Evolutionary conservation across 345 rosid species (phyloP), one percentile per base, ranked within the genome.

Genomic region (Gossypium herbaceum): DNA sequence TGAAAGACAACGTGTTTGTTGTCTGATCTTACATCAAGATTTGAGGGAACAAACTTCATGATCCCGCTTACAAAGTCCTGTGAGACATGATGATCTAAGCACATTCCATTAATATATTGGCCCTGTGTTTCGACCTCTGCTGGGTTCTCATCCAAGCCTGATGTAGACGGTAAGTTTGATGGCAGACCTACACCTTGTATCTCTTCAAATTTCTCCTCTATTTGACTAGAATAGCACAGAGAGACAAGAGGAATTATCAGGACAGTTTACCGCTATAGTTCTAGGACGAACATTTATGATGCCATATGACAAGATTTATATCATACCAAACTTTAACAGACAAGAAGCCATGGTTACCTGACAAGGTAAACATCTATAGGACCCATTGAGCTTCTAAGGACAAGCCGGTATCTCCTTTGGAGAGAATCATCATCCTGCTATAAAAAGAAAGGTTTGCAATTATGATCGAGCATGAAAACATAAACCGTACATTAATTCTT

Each of bases 281-380:
- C 25, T 72, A 43, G 63, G 27, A 60, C 55, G 7, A 39, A 20
- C 71, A 66, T 20, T 60, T 16, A 16, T 15, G 27, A 24, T 44
- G 12, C 39, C 29, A 75, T 47, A 13, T 5, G 6, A 29, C 41
- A 34, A 5, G 41, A 34, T 34, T 34, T 34, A 34, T 34, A 34
- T 34, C 41, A 34, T 34, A 34, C 41, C 41, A 34, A 34, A 34
- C 39, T 25, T 24, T 27, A 78, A 72, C 43, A 34, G 71, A 75
- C 7, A n/a, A 71, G 52, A 77, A 80, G 69, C 57, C 80, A 79
- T 4, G 29, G 77, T 4, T 81, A 93, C 99, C 99, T 93, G 84
- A 95, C 98, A 62, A 95, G 93, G 75, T 90, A 93, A 83, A 89
- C 97, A 79, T 95, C 99, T 77, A 95, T 90, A 1, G 97, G 98